A percentile compares a stretch with the other conserved stretches of the same genome.
These are phyloP conservation scores for Vinca major DNA, from an alignment of 305 asterid species.

Conservation along the genomic window DNA sequence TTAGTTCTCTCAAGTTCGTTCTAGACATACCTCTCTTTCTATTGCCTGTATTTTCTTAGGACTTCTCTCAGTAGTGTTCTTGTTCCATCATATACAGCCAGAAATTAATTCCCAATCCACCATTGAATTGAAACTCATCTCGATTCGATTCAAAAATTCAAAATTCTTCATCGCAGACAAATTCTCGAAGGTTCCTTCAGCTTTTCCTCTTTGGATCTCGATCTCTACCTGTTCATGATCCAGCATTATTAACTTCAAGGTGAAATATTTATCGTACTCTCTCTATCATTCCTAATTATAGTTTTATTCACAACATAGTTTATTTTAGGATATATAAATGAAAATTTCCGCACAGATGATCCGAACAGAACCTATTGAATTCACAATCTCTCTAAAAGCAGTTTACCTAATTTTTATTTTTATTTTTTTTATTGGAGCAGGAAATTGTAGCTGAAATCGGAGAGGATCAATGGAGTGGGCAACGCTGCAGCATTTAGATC, in stretches of 20 bases:
- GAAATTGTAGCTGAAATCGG: slow-evolving; percentile 3
- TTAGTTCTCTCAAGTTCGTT: neutral
- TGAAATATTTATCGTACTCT: no score
- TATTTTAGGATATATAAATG: no score
- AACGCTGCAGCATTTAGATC: slow-evolving; percentile 93
- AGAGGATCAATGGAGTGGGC: slow-evolving; percentile 75
- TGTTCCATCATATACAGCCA: neutral
- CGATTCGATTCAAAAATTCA: neutral
- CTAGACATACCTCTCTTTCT: neutral
- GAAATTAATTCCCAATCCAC: neutral
- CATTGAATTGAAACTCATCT: neutral
- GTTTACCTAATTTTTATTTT: neutral
- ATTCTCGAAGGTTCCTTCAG: neutral
- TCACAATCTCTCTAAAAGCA: neutral
- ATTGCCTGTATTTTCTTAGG: neutral
- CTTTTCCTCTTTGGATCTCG: slow-evolving; percentile 2
- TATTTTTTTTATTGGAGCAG: neutral
- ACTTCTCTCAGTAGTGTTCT: neutral
- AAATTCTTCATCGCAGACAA: neutral
- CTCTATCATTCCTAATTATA: no score
- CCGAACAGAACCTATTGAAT: no score
- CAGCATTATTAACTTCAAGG: neutral
- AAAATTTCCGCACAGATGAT: no score
- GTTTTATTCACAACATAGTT: no score
- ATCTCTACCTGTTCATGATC: slow-evolving; percentile 9